Evolutionary conservation across 1,284 basidiomycete genomes (phyloP), one percentile per base, ranked within the genome.

Genomic region (Quambalaria eucalypti): DNA sequence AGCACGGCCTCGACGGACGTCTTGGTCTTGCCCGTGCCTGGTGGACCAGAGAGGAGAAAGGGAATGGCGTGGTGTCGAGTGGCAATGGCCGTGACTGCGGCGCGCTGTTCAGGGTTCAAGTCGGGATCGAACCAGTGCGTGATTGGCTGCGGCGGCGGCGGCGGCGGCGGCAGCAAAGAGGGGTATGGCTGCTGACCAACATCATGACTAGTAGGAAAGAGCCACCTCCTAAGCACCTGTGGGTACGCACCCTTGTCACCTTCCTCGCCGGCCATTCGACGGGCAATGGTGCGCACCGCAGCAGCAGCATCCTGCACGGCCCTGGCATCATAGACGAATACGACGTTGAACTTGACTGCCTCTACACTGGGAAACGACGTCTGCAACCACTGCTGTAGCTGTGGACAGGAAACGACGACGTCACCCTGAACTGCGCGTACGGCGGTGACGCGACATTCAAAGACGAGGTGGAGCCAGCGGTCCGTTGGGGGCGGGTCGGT

Each of bases 21-120:
- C 46, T 74, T 76, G 8, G 78, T 78, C 57, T 78, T 78, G 23
- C 77, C 77, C 14, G 75, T 71, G 25, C 55, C 55, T 10, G 55
- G 51, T 23, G 55, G 68, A 4, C 69, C 69, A 19, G 38, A 46
- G 28, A 71, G 56, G 14, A 71, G 48, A 19, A 60, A 65, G 0
- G 69, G 69, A 2, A 69, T 48, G 21, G 44, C 29, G 19, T 65
- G 64, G 23, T 51, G 40, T 8, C 54, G 56, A 51, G 53, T 62
- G 3, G 64, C 50, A 23, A 73, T 66, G 2, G 56, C 57, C 7
- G 44, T 44, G n/a, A 73, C 67, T 12, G 71, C 71, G 5, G 74
- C 76, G 46, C 61, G 56, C 38, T 57, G 55, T 48, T 57, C 55
- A 2, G 21, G 21, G 23, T 57, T 57, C n/a, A 57, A 28, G 16